These are phyloP conservation scores for Rhodotorula toruloides DNA, from an alignment of 768 basidiomycete genomes.

Conservation along the genomic window DNA sequence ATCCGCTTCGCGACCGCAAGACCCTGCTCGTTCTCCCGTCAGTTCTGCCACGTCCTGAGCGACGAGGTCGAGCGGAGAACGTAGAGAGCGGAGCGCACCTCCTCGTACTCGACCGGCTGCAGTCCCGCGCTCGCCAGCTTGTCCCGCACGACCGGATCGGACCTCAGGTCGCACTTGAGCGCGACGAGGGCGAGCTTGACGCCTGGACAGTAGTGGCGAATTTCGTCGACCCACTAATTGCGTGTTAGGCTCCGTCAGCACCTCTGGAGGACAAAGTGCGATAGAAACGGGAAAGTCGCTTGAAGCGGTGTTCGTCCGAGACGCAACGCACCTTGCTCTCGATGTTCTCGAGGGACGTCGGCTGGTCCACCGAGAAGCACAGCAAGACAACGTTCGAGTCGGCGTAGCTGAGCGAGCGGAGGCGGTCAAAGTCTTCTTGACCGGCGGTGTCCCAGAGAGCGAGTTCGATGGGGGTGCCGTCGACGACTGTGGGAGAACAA, in stretches of 20 bases:
- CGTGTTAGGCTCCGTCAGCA: no score
- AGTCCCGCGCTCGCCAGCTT: constrained; percentile 64
- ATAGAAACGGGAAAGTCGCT: not conserved
- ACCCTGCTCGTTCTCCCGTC: constrained; percentile 3
- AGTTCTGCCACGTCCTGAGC: no score
- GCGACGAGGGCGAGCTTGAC: constrained; percentile 77
- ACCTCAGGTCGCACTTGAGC: constrained; percentile 90
- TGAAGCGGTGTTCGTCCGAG: not conserved
- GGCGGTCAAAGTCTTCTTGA: constrained; percentile 93
- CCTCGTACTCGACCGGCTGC: constrained; percentile 82
- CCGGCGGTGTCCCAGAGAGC: constrained; percentile 98
- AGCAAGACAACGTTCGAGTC: constrained; percentile 95
- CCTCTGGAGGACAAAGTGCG: no score
- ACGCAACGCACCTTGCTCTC: constrained; percentile 65
- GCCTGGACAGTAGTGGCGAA: constrained; percentile 81
- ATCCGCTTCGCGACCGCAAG: constrained; percentile 44
- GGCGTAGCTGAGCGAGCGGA: constrained; percentile 90
- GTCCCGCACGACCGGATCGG: constrained; percentile 68
- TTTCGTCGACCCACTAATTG: constrained; percentile 82
- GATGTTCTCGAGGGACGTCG: constrained; percentile 91
- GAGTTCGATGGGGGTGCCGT: constrained; percentile 81
- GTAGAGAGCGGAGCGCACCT: constrained; percentile 53
- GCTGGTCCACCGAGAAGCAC: constrained; percentile 95
- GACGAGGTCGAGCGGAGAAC: no score
- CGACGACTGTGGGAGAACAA: constrained; percentile 44